Conservation (phyloP, 345 rosid species). For the Rhizophora mangle region DNA sequence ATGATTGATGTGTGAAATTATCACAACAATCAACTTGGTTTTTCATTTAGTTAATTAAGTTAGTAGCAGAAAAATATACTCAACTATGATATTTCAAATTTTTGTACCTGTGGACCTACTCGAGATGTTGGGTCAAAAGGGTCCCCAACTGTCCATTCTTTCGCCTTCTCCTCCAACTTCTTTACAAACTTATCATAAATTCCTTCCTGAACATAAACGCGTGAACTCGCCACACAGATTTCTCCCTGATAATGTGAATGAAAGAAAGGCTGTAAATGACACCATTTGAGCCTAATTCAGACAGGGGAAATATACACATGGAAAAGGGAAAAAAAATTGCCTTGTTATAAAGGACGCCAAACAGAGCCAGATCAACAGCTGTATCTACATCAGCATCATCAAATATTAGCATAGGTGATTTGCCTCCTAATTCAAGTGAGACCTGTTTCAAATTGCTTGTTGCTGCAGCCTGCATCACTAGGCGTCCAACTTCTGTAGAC, state of each 20-base stretch:
- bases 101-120: conserved; percentile 75
- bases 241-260: conserved; percentile 51
- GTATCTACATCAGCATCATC: conserved; percentile 68
- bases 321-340: conserved; percentile 19
- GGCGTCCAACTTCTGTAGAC: conserved; percentile 73
- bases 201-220: conserved; percentile 81
- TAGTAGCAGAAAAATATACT: too few relatives aligned
- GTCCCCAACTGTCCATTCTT: conserved; percentile 61
- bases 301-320: neutral
- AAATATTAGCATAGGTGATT: conserved; percentile 75
- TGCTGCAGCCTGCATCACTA: conserved; percentile 75
- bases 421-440: conserved; percentile 80
- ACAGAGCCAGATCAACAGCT: conserved; percentile 61
- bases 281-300: neutral
- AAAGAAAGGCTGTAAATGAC: neutral
- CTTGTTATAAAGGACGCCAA: conserved; percentile 52
- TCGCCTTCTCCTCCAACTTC: conserved; percentile 56
- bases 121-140: conserved; percentile 54
- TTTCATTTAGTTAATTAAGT: too few relatives aligned
- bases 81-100: neutral
- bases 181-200: conserved; percentile 53
- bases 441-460: conserved; percentile 71
- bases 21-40: too few relatives aligned
- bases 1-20: too few relatives aligned
- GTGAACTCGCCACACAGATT: conserved; percentile 72